Conservation (phyloP, 2,329 filamentous ascomycete species). For the Pseudopyrenochaeta lycopersici region DNA sequence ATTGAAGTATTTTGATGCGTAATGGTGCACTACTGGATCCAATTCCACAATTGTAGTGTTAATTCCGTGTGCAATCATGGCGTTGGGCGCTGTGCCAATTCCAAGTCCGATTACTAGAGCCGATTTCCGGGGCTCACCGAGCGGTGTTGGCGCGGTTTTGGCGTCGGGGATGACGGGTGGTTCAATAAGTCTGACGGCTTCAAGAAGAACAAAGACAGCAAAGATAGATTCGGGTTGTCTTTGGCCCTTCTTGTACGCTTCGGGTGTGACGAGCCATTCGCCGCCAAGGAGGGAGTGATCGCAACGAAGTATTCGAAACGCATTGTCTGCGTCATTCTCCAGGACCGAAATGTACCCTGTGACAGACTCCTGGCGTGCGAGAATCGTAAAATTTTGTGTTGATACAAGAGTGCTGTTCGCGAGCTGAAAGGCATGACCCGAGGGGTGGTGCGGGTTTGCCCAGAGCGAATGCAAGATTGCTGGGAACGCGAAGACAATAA, state of each 20-base stretch:
- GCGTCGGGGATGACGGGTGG: constrained; percentile 11
- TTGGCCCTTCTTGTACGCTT: constrained; percentile 51
- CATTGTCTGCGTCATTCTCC: constrained; percentile 70
- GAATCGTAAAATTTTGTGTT: constrained; percentile 73
- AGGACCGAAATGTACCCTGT: constrained; percentile 94
- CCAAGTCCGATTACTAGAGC: constrained; percentile 92
- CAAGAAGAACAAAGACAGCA: constrained; percentile 93
- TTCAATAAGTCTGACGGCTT: constrained; percentile 85
- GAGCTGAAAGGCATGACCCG: constrained; percentile 65
- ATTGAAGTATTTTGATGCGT: constrained; percentile 83
- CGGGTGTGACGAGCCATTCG: constrained; percentile 76
- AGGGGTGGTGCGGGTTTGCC: constrained; percentile 77
- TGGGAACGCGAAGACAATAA: constrained; percentile 73
- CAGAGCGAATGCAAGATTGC: constrained; percentile 75
- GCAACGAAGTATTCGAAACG: constrained; percentile 85
- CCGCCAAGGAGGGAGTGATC: constrained; percentile 95
- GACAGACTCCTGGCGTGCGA: constrained; percentile 84
- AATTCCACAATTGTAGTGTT: constrained; percentile 95
- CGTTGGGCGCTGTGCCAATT: constrained; percentile 89
- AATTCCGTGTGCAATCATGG: constrained; percentile 86
- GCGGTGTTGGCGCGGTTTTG: constrained; percentile 20
- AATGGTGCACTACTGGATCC: constrained; percentile 86
- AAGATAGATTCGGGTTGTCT: constrained; percentile 86
- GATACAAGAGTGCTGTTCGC: constrained; percentile 72
- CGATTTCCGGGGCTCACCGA: constrained; percentile 72